Conservation (phyloP, 2,329 filamentous ascomycete genomes). For the Fusarium metavorans region DNA sequence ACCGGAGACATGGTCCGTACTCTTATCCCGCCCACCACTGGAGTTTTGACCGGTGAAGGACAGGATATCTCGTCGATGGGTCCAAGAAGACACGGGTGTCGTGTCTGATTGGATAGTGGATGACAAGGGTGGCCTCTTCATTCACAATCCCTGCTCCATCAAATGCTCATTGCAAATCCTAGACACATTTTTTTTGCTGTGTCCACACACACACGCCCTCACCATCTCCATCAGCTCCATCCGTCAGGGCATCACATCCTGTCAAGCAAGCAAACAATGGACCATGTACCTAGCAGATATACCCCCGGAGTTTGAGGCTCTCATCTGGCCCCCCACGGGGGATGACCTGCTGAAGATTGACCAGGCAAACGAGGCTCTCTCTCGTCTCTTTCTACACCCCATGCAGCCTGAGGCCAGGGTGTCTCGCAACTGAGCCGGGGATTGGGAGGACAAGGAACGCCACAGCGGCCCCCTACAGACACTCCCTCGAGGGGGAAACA, state of each 20-base stretch:
- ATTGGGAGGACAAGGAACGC: conserved; percentile 21
- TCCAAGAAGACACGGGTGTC: not conserved
- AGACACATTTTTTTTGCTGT: not conserved
- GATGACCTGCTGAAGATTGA: not conserved
- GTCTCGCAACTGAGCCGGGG: conserved; percentile 26
- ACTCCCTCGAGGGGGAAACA: conserved; percentile 12
- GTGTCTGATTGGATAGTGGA: conserved; percentile 10
- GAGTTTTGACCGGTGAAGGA: conserved; percentile 27
- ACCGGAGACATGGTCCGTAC: not conserved
- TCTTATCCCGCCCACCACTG: not conserved
- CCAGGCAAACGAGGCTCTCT: not conserved
- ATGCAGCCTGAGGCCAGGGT: conserved; percentile 20
- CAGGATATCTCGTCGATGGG: conserved; percentile 25
- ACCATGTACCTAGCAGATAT: not conserved
- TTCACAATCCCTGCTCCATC: conserved; percentile 10
- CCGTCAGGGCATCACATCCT: not conserved
- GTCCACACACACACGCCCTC: not conserved
- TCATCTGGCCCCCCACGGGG: not conserved
- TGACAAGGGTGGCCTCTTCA: conserved; percentile 14
- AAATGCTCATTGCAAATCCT: conserved; percentile 23
- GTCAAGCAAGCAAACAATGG: not conserved
- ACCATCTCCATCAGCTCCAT: not conserved
- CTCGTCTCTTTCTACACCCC: not conserved
- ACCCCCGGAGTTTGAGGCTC: not conserved
- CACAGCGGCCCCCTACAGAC: conserved; percentile 32